Base-by-base conservation (phyloP, 345 rosid genomes). In the Ceriops decandra region DNA sequence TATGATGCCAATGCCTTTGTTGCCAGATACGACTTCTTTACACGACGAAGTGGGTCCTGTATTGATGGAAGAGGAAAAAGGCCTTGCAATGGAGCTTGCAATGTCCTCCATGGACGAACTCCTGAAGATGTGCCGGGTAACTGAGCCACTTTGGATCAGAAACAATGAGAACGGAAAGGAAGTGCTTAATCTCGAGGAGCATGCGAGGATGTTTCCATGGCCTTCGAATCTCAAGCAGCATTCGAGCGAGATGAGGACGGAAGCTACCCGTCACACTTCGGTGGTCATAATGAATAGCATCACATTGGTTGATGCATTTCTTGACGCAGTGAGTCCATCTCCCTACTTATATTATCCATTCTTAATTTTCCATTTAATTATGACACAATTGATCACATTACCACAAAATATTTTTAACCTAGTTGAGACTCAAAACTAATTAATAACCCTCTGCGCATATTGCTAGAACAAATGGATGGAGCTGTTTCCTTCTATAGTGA, bases 201-300 rank as follows among this genome's bases (percentile, higher is more conserved):
- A 95, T 73, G 73, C 47, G 8, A 85, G 80, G 57, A 46, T 85
- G 81, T 95, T 88, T 78, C 92, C 87, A 22, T 87, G 91, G 87
- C 90, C 89, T 30, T 53, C 78, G 58, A 78, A 77, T 70, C 38
- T 69, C 32, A 81, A 84, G 73, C 85, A 72, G 46, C 79, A 70
- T 15, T 74, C 84, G 6, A 74, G 31, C 56, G 85, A 79, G 21
- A 72, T 84, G 22, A 77, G 84, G 79, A 77, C 81, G 17, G 99
- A 95, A 83, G 97, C 97, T 28, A 83, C 88, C 22, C 83, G 89
- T 51, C 89, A 86, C 30, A 78, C 78, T 62, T 82, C 93, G 1
- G 88, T 91, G 6, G 90, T 95, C 72, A 91, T 95, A 58, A 90
- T 95, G 98, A 95, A 95, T 61, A 86, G 93, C 85, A 77, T 91